These are phyloP conservation scores for Tilletia caries DNA, from an alignment of 1,284 basidiomycete genomes.

Conservation along the genomic window DNA sequence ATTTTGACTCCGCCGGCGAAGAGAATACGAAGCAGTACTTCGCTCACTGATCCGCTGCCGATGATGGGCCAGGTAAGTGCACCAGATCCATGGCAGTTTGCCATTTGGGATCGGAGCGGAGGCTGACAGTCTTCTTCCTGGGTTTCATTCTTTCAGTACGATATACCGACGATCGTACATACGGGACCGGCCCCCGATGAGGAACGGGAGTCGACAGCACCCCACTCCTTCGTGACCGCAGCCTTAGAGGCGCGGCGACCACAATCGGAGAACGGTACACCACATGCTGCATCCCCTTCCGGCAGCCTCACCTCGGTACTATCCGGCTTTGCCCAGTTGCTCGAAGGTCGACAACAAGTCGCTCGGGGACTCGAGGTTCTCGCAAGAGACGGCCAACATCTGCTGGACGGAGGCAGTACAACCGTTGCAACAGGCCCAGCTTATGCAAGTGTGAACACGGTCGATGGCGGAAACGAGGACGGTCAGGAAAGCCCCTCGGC, in stretches of 20 bases:
- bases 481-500: not conserved
- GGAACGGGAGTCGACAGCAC: too few relatives aligned
- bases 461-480: not conserved
- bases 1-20: not conserved
- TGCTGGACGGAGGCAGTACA: not conserved
- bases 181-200: too few relatives aligned
- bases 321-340: constrained; percentile 6
- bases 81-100: too few relatives aligned
- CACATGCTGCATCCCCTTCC: not conserved
- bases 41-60: not conserved
- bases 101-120: too few relatives aligned
- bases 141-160: too few relatives aligned
- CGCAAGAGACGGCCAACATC: not conserved
- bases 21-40: not conserved
- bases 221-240: too few relatives aligned
- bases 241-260: too few relatives aligned
- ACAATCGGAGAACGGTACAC: not conserved
- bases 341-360: constrained; percentile 5
- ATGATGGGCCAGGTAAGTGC: too few relatives aligned
- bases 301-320: not conserved
- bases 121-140: too few relatives aligned
- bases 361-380: constrained; percentile 2
- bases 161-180: too few relatives aligned
- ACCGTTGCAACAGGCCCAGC: not conserved
- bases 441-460: not conserved